These are phyloP conservation scores for Starmerella vaccinii DNA, from an alignment of 805 yeast genomes.

Conservation along the genomic window DNA sequence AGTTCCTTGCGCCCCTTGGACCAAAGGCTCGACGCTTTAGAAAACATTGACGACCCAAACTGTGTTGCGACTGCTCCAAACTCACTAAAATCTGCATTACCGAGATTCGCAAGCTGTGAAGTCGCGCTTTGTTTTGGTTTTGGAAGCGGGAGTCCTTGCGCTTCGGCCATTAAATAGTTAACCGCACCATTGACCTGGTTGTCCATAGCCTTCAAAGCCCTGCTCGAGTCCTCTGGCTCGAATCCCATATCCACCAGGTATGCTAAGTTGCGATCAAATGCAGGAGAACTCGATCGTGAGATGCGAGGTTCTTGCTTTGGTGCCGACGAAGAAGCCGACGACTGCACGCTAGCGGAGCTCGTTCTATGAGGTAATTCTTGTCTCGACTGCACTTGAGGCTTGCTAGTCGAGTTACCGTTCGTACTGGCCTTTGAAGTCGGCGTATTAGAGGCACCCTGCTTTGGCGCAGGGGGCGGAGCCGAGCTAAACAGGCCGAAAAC, in stretches of 20 bases:
- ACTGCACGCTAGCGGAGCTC: not conserved
- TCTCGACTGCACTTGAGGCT: not conserved
- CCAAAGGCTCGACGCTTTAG: conserved; percentile 50
- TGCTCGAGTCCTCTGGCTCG: conserved; percentile 45
- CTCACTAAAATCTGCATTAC: conserved; percentile 13
- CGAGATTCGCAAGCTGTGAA: conserved; percentile 1
- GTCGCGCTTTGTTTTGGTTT: conserved; percentile 18
- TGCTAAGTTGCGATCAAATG: conserved; percentile 39
- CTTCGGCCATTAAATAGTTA: conserved; percentile 50
- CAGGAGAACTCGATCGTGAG: not conserved
- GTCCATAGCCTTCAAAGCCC: conserved; percentile 49
- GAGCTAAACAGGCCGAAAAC: conserved; percentile 18
- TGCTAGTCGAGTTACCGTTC: not conserved
- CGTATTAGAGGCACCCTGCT: not conserved
- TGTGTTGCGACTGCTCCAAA: conserved; percentile 40
- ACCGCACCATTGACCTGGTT: conserved; percentile 56
- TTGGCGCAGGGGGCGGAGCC: conserved; percentile 14
- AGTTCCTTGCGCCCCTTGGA: conserved; percentile 51
- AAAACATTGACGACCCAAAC: conserved; percentile 45
- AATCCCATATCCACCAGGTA: conserved; percentile 76
- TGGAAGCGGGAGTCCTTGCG: conserved; percentile 37
- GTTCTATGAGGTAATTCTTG: not conserved
- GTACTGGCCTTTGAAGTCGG: too few species aligned
- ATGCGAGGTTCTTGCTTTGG: not conserved
- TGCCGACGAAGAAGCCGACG: conserved; percentile 12